Conservation (phyloP, 768 basidiomycete species). For the Pleurotus salmoneostramineus region DNA sequence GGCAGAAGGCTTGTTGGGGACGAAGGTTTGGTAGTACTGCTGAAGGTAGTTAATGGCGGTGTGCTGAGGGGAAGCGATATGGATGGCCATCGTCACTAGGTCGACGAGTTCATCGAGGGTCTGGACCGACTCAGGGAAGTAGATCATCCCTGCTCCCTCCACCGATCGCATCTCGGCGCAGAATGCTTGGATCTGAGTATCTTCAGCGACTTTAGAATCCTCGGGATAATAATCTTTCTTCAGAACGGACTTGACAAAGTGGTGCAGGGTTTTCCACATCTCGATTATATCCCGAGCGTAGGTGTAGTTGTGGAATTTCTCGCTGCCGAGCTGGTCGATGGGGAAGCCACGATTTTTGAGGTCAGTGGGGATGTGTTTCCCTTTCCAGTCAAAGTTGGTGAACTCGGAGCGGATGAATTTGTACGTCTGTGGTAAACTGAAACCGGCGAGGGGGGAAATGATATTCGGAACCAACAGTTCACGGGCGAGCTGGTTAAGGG, state of each 20-base stretch:
- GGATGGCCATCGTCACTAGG: conserved; percentile 26
- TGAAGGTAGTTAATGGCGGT: conserved; percentile 29
- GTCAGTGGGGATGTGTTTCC: conserved; percentile 22
- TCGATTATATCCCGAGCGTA: conserved; percentile 21
- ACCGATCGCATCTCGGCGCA: conserved; percentile 17
- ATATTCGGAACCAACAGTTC: conserved; percentile 20
- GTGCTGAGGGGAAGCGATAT: conserved; percentile 26
- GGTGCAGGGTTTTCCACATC: conserved; percentile 23
- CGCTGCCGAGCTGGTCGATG: conserved; percentile 17
- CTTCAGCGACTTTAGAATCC: conserved; percentile 17
- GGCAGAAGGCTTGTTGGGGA: conserved; percentile 25
- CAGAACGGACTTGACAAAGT: conserved; percentile 19
- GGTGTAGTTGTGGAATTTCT: conserved; percentile 24
- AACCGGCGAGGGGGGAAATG: conserved; percentile 16
- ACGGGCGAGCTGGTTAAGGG: conserved; percentile 23
- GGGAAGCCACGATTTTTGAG: conserved; percentile 24
- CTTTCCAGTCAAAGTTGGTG: conserved; percentile 21
- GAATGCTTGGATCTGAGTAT: conserved; percentile 16
- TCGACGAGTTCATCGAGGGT: conserved; percentile 24
- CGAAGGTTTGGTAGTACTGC: conserved; percentile 27
- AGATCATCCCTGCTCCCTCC: conserved; percentile 17
- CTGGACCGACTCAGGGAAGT: conserved; percentile 18
- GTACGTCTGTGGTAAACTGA: conserved; percentile 14
- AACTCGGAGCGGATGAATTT: conserved; percentile 18
- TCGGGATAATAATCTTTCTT: conserved; percentile 12